These are phyloP conservation scores for Hanseniaspora clermontiae DNA, from an alignment of 805 yeast species.

Conservation along the genomic window DNA sequence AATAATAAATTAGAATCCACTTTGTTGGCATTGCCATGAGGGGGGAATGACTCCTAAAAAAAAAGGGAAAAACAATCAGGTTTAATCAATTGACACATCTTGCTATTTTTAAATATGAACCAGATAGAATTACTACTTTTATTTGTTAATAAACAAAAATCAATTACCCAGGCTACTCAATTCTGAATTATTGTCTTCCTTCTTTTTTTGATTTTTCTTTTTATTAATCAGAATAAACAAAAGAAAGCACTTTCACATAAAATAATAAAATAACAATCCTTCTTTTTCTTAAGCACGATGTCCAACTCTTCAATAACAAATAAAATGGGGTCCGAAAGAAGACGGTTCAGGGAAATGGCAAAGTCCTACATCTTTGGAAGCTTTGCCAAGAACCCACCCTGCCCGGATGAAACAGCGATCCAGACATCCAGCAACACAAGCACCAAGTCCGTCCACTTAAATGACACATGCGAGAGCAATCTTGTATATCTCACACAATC, in stretches of 20 bases:
- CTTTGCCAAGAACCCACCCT: not conserved
- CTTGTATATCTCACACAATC: not conserved
- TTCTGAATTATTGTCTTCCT: not conserved
- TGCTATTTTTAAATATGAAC: not conserved
- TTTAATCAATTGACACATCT: not conserved
- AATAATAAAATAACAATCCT: not conserved
- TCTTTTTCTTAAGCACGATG: not conserved
- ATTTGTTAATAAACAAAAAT: not conserved
- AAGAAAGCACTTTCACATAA: not conserved
- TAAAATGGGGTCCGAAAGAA: conserved; percentile 12
- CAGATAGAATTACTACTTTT: not conserved
- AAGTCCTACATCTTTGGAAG: conserved; percentile 11
- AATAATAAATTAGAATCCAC: too few relatives aligned
- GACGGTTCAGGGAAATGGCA: conserved; percentile 12
- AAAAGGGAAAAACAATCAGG: not conserved
- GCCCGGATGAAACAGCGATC: not conserved
- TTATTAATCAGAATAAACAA: too few relatives aligned
- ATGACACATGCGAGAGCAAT: not conserved
- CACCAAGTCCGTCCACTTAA: not conserved
- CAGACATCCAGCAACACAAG: not conserved
- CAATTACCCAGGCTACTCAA: too few relatives aligned
- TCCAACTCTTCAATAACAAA: not conserved
- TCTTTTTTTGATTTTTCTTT: not conserved
- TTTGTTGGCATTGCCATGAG: too few relatives aligned
- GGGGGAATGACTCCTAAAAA: too few relatives aligned